Percentiles rank a stretch among this genome's conserved stretches.
These are phyloP conservation scores for Backusella liffmaniae DNA, from an alignment of 192 early-diverging fungal genomes.

Conservation along the genomic window DNA sequence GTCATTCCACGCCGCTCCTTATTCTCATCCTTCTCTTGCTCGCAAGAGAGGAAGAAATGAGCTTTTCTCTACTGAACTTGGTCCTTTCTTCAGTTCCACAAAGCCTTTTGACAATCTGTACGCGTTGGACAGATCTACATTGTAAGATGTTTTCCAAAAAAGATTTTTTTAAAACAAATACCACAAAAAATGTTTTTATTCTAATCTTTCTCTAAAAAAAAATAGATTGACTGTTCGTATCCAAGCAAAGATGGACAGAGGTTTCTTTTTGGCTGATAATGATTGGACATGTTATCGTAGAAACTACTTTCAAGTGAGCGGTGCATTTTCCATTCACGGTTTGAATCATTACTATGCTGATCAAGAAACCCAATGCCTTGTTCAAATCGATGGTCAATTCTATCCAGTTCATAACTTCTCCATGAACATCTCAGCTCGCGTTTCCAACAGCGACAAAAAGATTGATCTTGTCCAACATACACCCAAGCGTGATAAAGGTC, in stretches of 20 bases:
- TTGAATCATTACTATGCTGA: slow-evolving; percentile 36
- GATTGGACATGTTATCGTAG: slow-evolving; percentile 96
- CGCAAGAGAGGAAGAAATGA: slow-evolving; percentile 43
- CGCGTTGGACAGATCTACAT: slow-evolving; percentile 56
- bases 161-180: not conserved
- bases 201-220: not conserved
- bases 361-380: slow-evolving; percentile 59
- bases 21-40: slow-evolving; percentile 15
- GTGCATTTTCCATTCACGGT: slow-evolving; percentile 54
- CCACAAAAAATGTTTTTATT: not conserved
- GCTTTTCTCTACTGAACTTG: slow-evolving; percentile 48
- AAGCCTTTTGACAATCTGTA: slow-evolving; percentile 62
- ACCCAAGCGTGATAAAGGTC: slow-evolving; percentile 94
- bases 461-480: slow-evolving; percentile 90
- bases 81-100: slow-evolving; percentile 72
- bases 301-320: slow-evolving; percentile 88
- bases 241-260: slow-evolving; percentile 84
- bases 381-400: slow-evolving; percentile 59
- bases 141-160: slow-evolving; percentile 30
- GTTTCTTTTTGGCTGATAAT: slow-evolving; percentile 85
- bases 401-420: slow-evolving; percentile 69
- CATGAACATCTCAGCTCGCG: slow-evolving; percentile 74
- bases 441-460: slow-evolving; percentile 68
- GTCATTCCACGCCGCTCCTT: slow-evolving; percentile 23
- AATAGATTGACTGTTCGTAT: slow-evolving; percentile 39